Base-by-base conservation (phyloP, 208 protist species). In the Leishmania mexicana region DNA sequence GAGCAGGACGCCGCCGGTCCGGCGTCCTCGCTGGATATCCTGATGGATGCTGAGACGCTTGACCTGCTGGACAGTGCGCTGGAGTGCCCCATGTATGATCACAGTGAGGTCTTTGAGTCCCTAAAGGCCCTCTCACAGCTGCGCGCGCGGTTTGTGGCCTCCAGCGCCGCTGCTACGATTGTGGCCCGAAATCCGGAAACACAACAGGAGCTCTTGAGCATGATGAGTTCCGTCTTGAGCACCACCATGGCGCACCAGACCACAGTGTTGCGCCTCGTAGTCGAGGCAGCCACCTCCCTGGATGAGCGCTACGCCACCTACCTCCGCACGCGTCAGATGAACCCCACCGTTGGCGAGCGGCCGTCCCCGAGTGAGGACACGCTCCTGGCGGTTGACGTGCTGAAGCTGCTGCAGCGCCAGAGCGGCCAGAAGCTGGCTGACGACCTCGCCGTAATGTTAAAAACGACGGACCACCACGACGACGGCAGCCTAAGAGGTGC, bases 181-280 rank as follows among this genome's bases (percentile, higher is more conserved):
- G 38, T 45, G 1, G 35, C 47, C 3, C 86, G 79, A 38, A 81
- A 38, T 67, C 80, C 76, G 10, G 83, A 86, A 31, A 79, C 71
- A 4, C 83, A 89, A 72, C 70, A 82, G 58, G 71, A 84, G 58
- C 62, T 89, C 21, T 53, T 87, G 45, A 81, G 74, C 31, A 81
- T 85, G 70, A 85, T 87, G 86, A 85, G 62, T 2, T 76, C 77
- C 35, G 68, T 87, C 51, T 67, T 89, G 19, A 75, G 51, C 45
- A 54, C 78, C 8, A 82, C 80, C 53, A 81, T 85, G 83, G 35
- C 58, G 77, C 79, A 87, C n/a, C 86, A 89, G 47, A 67, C 54
- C 10, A 78, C 75, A 7, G 38, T 62, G 47, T 60, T 86, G 31
- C 72, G 60, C 21, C 47, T 38, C 24, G 68, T 83, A 4, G 35